A percentile compares a stretch with the other conserved stretches of the same genome.
Evolutionary conservation across 164 flowering plant genomes (phyloP).

Genomic region (Akebia trifoliata): DNA sequence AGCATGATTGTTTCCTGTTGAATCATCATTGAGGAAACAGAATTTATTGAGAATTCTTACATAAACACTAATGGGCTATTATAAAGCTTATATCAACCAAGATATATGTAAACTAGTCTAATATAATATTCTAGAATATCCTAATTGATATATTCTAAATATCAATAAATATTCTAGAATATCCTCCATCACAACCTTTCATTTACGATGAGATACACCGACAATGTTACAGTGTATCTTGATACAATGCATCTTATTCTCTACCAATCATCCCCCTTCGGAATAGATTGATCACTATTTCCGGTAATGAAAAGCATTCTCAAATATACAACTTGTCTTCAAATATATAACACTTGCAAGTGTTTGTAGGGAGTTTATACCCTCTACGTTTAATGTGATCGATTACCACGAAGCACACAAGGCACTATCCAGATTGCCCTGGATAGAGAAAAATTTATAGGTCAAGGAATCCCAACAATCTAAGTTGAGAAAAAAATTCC

Average conservation of each 20-base stretch:
- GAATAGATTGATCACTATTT: slow-evolving; percentile 41
- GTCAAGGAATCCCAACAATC: not conserved
- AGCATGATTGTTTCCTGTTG: slow-evolving; percentile 33
- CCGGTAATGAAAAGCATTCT: slow-evolving; percentile 25
- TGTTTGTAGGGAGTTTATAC: not conserved
- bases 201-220: too few species aligned
- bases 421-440: not conserved
- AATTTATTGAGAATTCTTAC: too few species aligned
- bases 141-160: too few species aligned
- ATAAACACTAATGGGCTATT: too few species aligned
- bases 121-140: too few species aligned
- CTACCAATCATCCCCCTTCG: slow-evolving; percentile 60
- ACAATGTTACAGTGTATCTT: too few species aligned
- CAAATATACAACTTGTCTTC: not conserved
- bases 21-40: too few species aligned
- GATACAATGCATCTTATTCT: too few species aligned
- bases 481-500: not conserved
- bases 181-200: too few species aligned
- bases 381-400: not conserved
- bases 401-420: not conserved
- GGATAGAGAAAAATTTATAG: not conserved
- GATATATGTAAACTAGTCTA: too few species aligned
- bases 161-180: too few species aligned
- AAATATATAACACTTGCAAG: not conserved
- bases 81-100: too few species aligned